Percentiles rank a stretch among this genome's conserved stretches.
Conservation (phyloP, 805 yeast species). For the Sungouiella thailandica region DNA sequence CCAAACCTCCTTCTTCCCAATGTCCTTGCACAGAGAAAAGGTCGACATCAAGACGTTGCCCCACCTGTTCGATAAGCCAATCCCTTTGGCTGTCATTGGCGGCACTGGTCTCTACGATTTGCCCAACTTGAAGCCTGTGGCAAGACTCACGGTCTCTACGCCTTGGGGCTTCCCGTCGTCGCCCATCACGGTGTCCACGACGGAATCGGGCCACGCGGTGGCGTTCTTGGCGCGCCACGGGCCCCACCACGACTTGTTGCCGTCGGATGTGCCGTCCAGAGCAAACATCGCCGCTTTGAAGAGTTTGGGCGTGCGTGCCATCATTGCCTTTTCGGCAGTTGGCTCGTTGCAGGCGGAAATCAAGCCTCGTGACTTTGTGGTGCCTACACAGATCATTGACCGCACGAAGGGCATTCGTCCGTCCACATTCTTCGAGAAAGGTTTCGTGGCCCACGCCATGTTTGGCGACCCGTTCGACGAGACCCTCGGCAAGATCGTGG, state of each 20-base stretch:
- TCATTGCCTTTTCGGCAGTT: slow-evolving; percentile 91
- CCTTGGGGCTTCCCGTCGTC: slow-evolving; percentile 99
- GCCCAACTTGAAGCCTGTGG: slow-evolving; percentile 79
- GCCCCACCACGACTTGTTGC: slow-evolving; percentile 78
- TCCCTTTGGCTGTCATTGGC: slow-evolving; percentile 86
- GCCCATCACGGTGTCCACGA: slow-evolving; percentile 85
- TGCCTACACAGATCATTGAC: slow-evolving; percentile 94
- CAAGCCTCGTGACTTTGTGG: slow-evolving; percentile 92
- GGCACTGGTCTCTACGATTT: slow-evolving; percentile 96
- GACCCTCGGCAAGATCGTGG: slow-evolving; percentile 60
- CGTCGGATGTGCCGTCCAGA: slow-evolving; percentile 85
- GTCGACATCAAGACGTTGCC: slow-evolving; percentile 35
- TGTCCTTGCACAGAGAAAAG: slow-evolving; percentile 36
- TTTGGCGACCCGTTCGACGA: slow-evolving; percentile 96
- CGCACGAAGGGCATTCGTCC: slow-evolving; percentile 94
- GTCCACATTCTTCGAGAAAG: slow-evolving; percentile 83
- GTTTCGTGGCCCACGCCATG: slow-evolving; percentile 95
- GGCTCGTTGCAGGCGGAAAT: slow-evolving; percentile 90
- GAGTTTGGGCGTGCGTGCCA: slow-evolving; percentile 77
- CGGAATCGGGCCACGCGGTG: slow-evolving; percentile 71
- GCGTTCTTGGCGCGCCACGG: slow-evolving; percentile 98
- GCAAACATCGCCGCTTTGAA: slow-evolving; percentile 97
- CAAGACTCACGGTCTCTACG: slow-evolving; percentile 73
- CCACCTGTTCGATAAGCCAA: slow-evolving; percentile 55
- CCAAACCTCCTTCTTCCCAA: slow-evolving; percentile 6